phyloP scores from a whole-genome alignment of 441 rosid species.

The Sinapis alba region DNA sequence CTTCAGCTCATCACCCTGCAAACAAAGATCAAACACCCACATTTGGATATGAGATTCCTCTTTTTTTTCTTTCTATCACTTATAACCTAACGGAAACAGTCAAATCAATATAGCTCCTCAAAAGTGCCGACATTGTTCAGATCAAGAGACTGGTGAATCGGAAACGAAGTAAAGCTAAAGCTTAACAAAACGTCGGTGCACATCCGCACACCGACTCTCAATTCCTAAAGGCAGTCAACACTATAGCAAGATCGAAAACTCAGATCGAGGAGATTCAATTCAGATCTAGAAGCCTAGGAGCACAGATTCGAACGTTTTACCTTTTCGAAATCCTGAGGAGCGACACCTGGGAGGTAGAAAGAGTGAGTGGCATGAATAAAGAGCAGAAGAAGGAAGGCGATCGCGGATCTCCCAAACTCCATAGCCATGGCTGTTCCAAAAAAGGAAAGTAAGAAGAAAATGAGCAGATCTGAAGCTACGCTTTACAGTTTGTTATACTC shows the following conservation, averaged over 20 bases:
- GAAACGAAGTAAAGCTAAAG: constrained; percentile 10
- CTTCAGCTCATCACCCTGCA: constrained; percentile 60
- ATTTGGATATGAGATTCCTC: not conserved
- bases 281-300: constrained; percentile 37
- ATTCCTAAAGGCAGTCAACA: not conserved
- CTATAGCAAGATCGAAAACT: not conserved
- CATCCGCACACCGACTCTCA: constrained; percentile 22
- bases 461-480: constrained; percentile 38
- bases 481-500: constrained; percentile 13
- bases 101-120: constrained; percentile 17
- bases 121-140: constrained; percentile 32
- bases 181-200: constrained; percentile 24
- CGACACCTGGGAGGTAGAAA: constrained; percentile 70
- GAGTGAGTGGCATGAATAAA: constrained; percentile 51
- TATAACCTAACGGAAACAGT: not conserved
- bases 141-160: constrained; percentile 12
- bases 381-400: constrained; percentile 42
- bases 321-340: constrained; percentile 71
- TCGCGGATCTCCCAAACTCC: constrained; percentile 49
- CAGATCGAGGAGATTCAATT: constrained; percentile 23
- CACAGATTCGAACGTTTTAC: constrained; percentile 36
- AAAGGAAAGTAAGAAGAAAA: not conserved
- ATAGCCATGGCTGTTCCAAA: constrained; percentile 41
- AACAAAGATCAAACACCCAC: constrained; percentile 3
- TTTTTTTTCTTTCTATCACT: not conserved